Evolutionary conservation across 192 early-diverging fungal genomes (phyloP).

Genomic region (Coemansia sp.): DNA sequence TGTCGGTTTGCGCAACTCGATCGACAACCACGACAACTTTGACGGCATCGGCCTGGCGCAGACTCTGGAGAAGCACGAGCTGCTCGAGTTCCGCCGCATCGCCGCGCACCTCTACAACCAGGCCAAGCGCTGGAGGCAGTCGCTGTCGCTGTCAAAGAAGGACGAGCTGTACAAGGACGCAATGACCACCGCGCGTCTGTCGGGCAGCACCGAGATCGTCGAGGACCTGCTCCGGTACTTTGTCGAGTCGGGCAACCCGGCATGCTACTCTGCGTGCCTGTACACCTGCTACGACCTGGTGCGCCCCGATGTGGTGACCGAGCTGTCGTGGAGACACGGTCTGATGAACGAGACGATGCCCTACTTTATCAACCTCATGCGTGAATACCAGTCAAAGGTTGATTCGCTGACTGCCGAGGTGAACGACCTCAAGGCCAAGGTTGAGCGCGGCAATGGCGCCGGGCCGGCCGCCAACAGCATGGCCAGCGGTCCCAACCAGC

Average conservation of each 20-base stretch:
- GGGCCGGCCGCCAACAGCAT: conserved; percentile 15
- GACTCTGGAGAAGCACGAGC: conserved; percentile 92
- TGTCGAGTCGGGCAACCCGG: conserved; percentile 84
- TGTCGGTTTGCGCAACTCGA: conserved; percentile 87
- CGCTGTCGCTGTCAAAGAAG: conserved; percentile 92
- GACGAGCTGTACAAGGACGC: conserved; percentile 98
- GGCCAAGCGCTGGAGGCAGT: conserved; percentile 96
- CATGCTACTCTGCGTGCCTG: conserved; percentile 91
- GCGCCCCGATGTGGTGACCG: conserved; percentile 90
- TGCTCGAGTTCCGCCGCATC: conserved; percentile 97
- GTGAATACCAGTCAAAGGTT: conserved; percentile 86
- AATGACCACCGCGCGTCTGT: conserved; percentile 97
- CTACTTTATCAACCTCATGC: conserved; percentile 88
- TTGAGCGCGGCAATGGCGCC: conserved; percentile 31
- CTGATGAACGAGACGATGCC: conserved; percentile 96
- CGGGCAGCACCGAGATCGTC: conserved; percentile 79
- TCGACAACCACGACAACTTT: conserved; percentile 94
- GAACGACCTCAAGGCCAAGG: conserved; percentile 57
- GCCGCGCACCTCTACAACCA: conserved; percentile 94
- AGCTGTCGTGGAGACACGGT: conserved; percentile 86
- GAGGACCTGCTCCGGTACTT: conserved; percentile 97
- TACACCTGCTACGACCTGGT: conserved; percentile 95
- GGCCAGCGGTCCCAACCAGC: conserved; percentile 48
- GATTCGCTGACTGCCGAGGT: conserved; percentile 57
- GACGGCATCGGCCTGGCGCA: conserved; percentile 88